Percentiles rank a stretch among this genome's conserved stretches.
Conservation (phyloP, 352 stramenopile species). For the Phytophthora ramorum region DNA sequence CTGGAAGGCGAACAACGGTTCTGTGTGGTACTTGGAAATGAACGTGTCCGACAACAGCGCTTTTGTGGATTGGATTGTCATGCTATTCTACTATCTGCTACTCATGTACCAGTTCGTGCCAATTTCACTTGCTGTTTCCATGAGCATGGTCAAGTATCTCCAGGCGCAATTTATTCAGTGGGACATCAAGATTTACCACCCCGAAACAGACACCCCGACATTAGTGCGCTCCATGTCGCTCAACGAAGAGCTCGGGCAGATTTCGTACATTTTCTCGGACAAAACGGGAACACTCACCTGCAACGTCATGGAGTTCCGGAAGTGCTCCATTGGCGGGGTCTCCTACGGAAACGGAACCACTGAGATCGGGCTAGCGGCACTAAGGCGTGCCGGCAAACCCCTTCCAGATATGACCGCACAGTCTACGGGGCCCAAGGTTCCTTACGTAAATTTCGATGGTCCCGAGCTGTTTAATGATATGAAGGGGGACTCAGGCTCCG, state of each 20-base stretch:
- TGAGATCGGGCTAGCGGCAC: slow-evolving; percentile 77
- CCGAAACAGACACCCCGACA: slow-evolving; percentile 86
- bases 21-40: slow-evolving; percentile 68
- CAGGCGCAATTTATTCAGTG: slow-evolving; percentile 95
- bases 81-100: slow-evolving; percentile 95
- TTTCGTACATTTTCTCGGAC: slow-evolving; percentile 99
- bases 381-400: slow-evolving; percentile 67
- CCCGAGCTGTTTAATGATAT: slow-evolving; percentile 73
- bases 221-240: slow-evolving; percentile 94
- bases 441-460: slow-evolving; percentile 82
- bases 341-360: slow-evolving; percentile 91
- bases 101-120: slow-evolving; percentile 98
- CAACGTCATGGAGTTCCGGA: slow-evolving; percentile 99
- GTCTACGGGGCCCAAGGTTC: slow-evolving; percentile 38
- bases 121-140: slow-evolving; percentile 97
- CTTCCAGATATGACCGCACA: slow-evolving; percentile 43
- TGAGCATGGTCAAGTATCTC: slow-evolving; percentile 96
- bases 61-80: slow-evolving; percentile 72
- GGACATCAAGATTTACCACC: slow-evolving; percentile 95
- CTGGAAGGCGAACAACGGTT: slow-evolving; percentile 54
- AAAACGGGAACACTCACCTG: slow-evolving; percentile 99
- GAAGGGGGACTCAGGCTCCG: slow-evolving; percentile 53
- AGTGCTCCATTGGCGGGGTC: slow-evolving; percentile 91
- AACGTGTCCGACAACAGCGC: slow-evolving; percentile 38
- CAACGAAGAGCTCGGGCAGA: slow-evolving; percentile 96